Conservation (phyloP, 1,284 basidiomycete species). For the Ceratorhiza oryzae-sativae region DNA sequence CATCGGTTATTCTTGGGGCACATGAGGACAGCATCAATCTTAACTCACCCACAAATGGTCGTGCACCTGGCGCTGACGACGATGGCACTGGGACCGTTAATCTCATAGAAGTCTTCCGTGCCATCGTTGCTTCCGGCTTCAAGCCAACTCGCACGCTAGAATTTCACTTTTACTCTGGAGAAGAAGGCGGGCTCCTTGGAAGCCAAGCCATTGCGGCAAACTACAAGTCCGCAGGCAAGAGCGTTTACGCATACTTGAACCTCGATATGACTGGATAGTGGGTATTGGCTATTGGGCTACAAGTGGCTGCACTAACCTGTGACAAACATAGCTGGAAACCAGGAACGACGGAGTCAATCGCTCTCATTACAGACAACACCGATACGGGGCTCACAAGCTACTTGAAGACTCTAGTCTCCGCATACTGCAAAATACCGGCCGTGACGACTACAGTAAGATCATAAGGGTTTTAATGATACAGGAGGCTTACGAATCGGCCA, state of each 20-base stretch:
- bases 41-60: constrained; percentile 47
- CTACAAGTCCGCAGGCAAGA: constrained; percentile 37
- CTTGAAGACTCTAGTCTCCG: constrained; percentile 6
- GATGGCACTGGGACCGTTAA: constrained; percentile 75
- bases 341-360: constrained; percentile 22
- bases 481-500: neutral
- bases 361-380: constrained; percentile 32
- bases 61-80: constrained; percentile 73
- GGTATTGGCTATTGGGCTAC: no score
- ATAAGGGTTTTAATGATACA: neutral
- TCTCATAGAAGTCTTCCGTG: constrained; percentile 66
- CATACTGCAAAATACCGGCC: constrained; percentile 26
- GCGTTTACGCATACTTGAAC: constrained; percentile 37
- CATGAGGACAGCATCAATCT: constrained; percentile 55
- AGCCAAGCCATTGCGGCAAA: constrained; percentile 35
- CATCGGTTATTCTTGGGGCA: constrained; percentile 65
- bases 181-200: constrained; percentile 40
- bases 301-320: no score
- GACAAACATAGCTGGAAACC: constrained; percentile 20
- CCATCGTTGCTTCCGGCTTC: constrained; percentile 61
- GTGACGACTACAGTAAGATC: constrained; percentile 17
- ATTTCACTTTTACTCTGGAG: constrained; percentile 64
- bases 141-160: constrained; percentile 65
- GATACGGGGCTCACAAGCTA: constrained; percentile 29
- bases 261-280: constrained; percentile 41